Evolutionary conservation across 352 stramenopile species (phyloP).

Genomic region (Phytophthora aleatoria): DNA sequence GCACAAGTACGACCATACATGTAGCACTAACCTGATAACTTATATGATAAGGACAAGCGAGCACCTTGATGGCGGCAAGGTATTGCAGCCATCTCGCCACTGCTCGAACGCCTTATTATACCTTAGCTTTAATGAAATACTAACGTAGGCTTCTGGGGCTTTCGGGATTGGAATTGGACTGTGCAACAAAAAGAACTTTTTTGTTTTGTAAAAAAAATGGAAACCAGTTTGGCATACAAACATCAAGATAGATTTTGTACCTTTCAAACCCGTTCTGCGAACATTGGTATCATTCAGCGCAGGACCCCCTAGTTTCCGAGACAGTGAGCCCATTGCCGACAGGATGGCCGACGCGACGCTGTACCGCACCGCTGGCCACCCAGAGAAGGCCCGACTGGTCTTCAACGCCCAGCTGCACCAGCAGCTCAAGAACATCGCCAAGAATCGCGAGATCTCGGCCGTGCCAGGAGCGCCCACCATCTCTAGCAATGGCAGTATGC

Average conservation of each 20-base stretch:
- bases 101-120: neutral
- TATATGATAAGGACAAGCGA: too few species aligned
- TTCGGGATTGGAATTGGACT: neutral
- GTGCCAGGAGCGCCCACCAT: conserved; percentile 38
- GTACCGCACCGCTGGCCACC: conserved; percentile 52
- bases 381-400: conserved; percentile 60
- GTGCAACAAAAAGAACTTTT: neutral
- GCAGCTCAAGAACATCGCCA: conserved; percentile 69
- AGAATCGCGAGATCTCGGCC: conserved; percentile 57
- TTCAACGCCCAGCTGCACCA: conserved; percentile 81
- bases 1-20: too few species aligned
- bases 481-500: conserved; percentile 48
- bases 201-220: conserved; percentile 2
- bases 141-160: neutral
- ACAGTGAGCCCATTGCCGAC: conserved; percentile 2
- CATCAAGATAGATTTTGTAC: conserved; percentile 11
- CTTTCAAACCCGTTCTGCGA: conserved; percentile 11
- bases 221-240: conserved; percentile 19
- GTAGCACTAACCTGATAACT: too few species aligned
- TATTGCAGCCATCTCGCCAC: too few species aligned
- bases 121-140: neutral
- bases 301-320: neutral
- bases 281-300: conserved; percentile 16
- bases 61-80: too few species aligned
- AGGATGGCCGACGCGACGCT: conserved; percentile 50